Conservation (phyloP, 1,284 basidiomycete species). For the Chondrostereum purpureum region DNA sequence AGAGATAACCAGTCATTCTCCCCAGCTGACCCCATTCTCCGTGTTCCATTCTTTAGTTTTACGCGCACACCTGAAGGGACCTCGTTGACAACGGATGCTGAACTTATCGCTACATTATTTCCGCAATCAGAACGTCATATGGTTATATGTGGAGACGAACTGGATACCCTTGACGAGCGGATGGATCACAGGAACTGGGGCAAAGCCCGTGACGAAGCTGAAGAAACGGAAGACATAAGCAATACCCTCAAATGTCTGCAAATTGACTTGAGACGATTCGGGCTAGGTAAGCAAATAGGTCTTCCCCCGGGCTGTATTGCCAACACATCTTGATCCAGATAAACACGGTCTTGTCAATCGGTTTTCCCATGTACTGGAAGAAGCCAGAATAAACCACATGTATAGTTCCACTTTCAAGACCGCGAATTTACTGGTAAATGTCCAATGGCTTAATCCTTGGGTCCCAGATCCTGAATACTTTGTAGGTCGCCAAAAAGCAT, state of each 20-base stretch:
- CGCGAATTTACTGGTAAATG: conserved; percentile 66
- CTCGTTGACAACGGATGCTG: conserved; percentile 60
- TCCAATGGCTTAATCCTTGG: conserved; percentile 5
- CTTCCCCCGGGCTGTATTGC: background rate
- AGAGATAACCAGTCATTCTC: background rate
- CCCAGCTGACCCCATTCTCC: conserved; percentile 8
- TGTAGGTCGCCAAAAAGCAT: conserved; percentile 39
- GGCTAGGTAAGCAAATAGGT: conserved; percentile 45
- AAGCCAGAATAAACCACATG: conserved; percentile 74
- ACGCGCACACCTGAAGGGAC: conserved; percentile 72
- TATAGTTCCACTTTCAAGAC: conserved; percentile 82
- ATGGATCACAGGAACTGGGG: conserved; percentile 16
- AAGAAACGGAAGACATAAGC: conserved; percentile 19
- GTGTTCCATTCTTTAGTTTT: conserved; percentile 68
- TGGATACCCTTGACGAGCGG: conserved; percentile 49
- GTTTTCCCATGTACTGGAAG: conserved; percentile 66
- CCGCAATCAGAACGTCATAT: conserved; percentile 62
- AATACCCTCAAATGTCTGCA: conserved; percentile 47
- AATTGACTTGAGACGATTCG: conserved; percentile 63
- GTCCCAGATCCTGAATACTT: conserved; percentile 1
- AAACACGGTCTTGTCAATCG: conserved; percentile 72
- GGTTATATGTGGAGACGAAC: conserved; percentile 64
- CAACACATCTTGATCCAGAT: conserved; percentile 31
- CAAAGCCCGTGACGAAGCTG: conserved; percentile 23
- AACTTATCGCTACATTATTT: conserved; percentile 57